Base-by-base conservation (phyloP, 2,329 filamentous ascomycete genomes). In the Neodidymelliopsis sp. region DNA sequence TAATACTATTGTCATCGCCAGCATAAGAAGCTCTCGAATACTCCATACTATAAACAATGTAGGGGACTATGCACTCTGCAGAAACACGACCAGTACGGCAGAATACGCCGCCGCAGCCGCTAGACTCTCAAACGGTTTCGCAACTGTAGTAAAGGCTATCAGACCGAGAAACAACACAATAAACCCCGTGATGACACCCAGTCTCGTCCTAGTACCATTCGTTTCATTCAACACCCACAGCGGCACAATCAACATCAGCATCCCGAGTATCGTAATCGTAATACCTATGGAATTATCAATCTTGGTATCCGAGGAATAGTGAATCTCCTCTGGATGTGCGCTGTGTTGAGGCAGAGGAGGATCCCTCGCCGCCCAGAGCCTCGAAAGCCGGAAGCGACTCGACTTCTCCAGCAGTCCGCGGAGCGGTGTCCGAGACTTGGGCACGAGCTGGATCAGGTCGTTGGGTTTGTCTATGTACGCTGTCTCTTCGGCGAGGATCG, bases 51-150 rank as follows among this genome's bases (percentile, higher is more conserved):
- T n/a, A n/a, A n/a, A n/a, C n/a, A n/a, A n/a, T n/a, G n/a, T n/a
- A n/a, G n/a, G n/a, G n/a, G n/a, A n/a, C n/a, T n/a, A n/a, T n/a
- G 36, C 28, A 24, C 20, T 41, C 15, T 41, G 38, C 10, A 41
- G 22, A 12, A 41, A 41, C 15, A 33, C 20, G 0, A 41, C 28
- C 38, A 41, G 13, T 7, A 41, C 38, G 4, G 38, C 38, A 4
- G 38, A 33, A n/a, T 41, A 41, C 6, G 38, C 38, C 11, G 38
- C 29, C 5, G 38, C 22, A 19, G 28, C 38, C 13, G 38, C 38
- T 2, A 41, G 15, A 24, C 20, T 41, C 28, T 41, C 38, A 13
- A 41, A 41, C 6, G 28, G 38, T 22, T 19, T 31, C 5, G 29
- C 38, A 2, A 25, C 22, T 2, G 28, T 41, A 4, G 22, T 41